These are phyloP conservation scores for Candida pseudocylindracea DNA, from an alignment of 1,139 yeast species.

Conservation along the genomic window DNA sequence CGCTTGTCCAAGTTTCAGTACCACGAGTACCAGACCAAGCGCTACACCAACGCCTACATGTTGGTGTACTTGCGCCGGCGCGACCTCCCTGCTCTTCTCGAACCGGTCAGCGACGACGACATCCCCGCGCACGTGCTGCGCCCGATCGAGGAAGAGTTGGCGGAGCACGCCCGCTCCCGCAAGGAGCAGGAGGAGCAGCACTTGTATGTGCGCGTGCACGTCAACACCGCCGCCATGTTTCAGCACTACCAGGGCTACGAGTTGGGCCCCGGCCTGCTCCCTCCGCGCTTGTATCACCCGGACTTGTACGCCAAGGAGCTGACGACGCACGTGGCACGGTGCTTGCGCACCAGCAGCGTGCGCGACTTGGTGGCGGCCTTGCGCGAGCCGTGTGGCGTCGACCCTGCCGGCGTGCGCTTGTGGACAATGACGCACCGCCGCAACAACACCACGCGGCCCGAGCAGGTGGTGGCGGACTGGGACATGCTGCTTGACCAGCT, in stretches of 20 bases:
- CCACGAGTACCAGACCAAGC: slow-evolving; percentile 38
- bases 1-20: slow-evolving; percentile 34
- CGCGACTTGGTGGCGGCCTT: slow-evolving; percentile 25
- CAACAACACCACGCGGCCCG: slow-evolving; percentile 54
- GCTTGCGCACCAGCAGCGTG: slow-evolving; percentile 35
- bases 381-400: slow-evolving; percentile 17
- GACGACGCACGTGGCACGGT: slow-evolving; percentile 26
- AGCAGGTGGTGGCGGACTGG: slow-evolving; percentile 19
- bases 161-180: slow-evolving; percentile 30
- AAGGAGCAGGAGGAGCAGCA: slow-evolving; percentile 63
- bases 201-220: slow-evolving; percentile 36
- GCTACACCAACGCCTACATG: slow-evolving; percentile 94
- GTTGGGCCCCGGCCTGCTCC: slow-evolving; percentile 36
- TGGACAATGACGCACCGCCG: slow-evolving; percentile 50
- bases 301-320: slow-evolving; percentile 21
- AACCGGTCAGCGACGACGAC: slow-evolving; percentile 19
- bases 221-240: slow-evolving; percentile 30
- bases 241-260: slow-evolving; percentile 54
- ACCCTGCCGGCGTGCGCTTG: slow-evolving; percentile 22
- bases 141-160: slow-evolving; percentile 38
- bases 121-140: slow-evolving; percentile 53
- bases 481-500: slow-evolving; percentile 7
- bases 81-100: slow-evolving; percentile 33
- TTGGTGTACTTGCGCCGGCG: slow-evolving; percentile 69
- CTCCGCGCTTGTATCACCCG: slow-evolving; percentile 19